phyloP scores from a whole-genome alignment of 148 eudicot species.

The Agrostemma githago region DNA sequence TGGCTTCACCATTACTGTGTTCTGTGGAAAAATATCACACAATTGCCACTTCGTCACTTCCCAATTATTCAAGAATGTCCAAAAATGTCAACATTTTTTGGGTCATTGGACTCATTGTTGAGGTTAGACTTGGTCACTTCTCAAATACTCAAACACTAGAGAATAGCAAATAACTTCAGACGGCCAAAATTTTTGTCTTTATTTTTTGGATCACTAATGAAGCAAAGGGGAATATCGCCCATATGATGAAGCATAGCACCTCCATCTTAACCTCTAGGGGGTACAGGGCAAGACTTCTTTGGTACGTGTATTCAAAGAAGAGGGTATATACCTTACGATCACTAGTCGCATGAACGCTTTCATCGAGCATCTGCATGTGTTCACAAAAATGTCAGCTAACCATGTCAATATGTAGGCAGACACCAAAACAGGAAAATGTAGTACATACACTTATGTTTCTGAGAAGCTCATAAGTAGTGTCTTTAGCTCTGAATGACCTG shows the following conservation, averaged over 20 bases:
- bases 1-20: conserved; percentile 23
- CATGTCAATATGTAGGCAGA: not conserved
- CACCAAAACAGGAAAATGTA: not conserved
- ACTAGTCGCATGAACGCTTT: conserved; percentile 31
- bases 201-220: too few species aligned
- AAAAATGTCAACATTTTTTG: not conserved
- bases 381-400: not conserved
- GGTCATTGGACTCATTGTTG: too few species aligned
- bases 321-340: conserved; percentile 28
- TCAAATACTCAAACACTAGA: too few species aligned
- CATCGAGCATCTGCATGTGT: conserved; percentile 32
- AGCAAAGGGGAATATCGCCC: too few species aligned
- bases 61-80: not conserved
- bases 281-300: too few species aligned
- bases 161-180: too few species aligned
- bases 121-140: too few species aligned
- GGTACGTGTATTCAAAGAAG: not conserved
- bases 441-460: conserved; percentile 36
- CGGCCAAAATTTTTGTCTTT: too few species aligned
- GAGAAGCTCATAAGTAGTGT: conserved; percentile 37
- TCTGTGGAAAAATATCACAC: conserved; percentile 21
- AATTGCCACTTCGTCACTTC: not conserved
- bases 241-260: too few species aligned
- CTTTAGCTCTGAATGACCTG: conserved; percentile 34
- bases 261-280: too few species aligned